Percentiles rank a stretch among this genome's conserved stretches.
These are phyloP conservation scores for Conticribra weissflogii DNA, from an alignment of 108 stramenopile species.

Conservation along the genomic window DNA sequence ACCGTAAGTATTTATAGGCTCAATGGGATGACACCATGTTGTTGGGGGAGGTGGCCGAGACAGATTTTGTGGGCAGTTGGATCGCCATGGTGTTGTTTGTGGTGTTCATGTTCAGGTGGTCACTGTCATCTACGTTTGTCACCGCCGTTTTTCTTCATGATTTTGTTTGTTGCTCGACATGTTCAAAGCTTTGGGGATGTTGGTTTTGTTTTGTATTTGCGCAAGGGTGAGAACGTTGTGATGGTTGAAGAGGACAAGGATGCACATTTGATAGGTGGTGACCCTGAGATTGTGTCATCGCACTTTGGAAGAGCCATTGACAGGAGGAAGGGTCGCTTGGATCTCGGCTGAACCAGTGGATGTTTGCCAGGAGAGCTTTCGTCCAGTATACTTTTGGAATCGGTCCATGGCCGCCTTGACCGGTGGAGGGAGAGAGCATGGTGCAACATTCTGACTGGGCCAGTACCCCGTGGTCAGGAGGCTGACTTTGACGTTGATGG, in stretches of 20 bases:
- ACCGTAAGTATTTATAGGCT: too few species aligned
- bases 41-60: too few species aligned
- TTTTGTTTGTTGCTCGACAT: too few species aligned
- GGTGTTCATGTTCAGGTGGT: too few species aligned
- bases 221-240: slow-evolving; percentile 76
- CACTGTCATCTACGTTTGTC: too few species aligned
- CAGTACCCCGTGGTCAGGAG: slow-evolving; percentile 97
- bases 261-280: slow-evolving; percentile 98
- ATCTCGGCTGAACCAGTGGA: slow-evolving; percentile 92
- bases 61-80: too few species aligned
- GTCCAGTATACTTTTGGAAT: slow-evolving; percentile 88
- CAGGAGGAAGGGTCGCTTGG: slow-evolving; percentile 71
- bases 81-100: too few species aligned
- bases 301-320: slow-evolving; percentile 46
- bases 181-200: slow-evolving; percentile 91
- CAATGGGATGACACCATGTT: too few species aligned
- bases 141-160: too few species aligned
- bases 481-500: slow-evolving; percentile 87
- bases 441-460: slow-evolving; percentile 86
- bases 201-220: slow-evolving; percentile 80
- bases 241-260: slow-evolving; percentile 94
- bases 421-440: slow-evolving; percentile 83
- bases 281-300: slow-evolving; percentile 93
- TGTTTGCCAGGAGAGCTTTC: slow-evolving; percentile 96
- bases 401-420: slow-evolving; percentile 77